Conservation (phyloP, 352 stramenopile genomes). For the Phytophthora hibernalis region DNA sequence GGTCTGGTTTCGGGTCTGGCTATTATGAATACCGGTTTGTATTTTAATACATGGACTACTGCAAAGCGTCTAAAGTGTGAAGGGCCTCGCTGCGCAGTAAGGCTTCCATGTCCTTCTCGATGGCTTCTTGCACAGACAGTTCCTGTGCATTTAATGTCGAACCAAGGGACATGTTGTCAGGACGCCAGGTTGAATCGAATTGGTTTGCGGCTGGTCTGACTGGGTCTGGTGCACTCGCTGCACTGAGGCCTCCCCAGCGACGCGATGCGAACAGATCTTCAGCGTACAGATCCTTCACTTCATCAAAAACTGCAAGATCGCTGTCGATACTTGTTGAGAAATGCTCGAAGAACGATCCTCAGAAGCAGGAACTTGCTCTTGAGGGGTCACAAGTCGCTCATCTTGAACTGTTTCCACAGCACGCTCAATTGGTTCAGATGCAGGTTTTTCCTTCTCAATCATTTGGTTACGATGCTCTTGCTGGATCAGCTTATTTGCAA, state of each 20-base stretch:
- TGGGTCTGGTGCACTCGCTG: slow-evolving; percentile 1
- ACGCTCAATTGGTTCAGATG: slow-evolving; percentile 35
- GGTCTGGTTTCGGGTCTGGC: too few species aligned
- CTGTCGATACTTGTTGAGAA: slow-evolving; percentile 24
- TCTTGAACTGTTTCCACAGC: neutral
- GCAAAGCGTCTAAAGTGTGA: neutral
- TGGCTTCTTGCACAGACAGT: slow-evolving; percentile 32
- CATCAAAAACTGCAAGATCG: slow-evolving; percentile 55
- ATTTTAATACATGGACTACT: neutral
- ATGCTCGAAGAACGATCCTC: slow-evolving; percentile 13
- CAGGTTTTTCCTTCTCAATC: slow-evolving; percentile 49
- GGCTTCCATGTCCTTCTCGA: slow-evolving; percentile 32
- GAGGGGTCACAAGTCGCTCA: neutral
- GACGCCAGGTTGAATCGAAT: slow-evolving; percentile 13
- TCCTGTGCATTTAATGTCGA: slow-evolving; percentile 15
- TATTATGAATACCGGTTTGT: too few species aligned
- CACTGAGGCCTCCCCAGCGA: slow-evolving; percentile 20
- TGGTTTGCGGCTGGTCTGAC: neutral
- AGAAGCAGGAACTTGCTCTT: neutral
- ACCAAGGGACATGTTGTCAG: neutral
- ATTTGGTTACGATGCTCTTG: slow-evolving; percentile 51
- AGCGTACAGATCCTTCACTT: slow-evolving; percentile 48
- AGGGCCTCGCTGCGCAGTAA: slow-evolving; percentile 24
- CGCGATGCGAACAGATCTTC: slow-evolving; percentile 43
- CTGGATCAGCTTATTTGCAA: slow-evolving; percentile 57